These are phyloP conservation scores for Phylloporus rhodoxanthus DNA, from an alignment of 768 basidiomycete species.

Conservation along the genomic window DNA sequence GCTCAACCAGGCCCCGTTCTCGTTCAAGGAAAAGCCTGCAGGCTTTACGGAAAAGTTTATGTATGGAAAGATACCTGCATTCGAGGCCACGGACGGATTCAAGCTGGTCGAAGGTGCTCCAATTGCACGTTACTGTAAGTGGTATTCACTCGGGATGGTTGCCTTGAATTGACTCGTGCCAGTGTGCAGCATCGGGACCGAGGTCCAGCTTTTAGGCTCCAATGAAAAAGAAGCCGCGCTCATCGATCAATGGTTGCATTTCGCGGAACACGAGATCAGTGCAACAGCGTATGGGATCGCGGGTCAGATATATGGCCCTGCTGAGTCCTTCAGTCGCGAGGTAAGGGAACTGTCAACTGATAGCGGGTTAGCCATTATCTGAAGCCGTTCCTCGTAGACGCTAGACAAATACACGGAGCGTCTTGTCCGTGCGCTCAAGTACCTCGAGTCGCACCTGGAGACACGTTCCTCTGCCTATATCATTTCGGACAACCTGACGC, in stretches of 20 bases:
- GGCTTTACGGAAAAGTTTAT: slow-evolving; percentile 12
- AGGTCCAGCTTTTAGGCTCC: slow-evolving; percentile 13
- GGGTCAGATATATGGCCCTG: background rate
- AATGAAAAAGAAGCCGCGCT: slow-evolving; percentile 4
- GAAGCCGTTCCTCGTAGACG: background rate
- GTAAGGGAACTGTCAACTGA: background rate
- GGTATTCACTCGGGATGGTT: background rate
- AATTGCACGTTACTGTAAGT: slow-evolving; percentile 20
- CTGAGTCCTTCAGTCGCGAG: slow-evolving; percentile 7
- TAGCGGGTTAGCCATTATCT: background rate
- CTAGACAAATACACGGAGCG: background rate
- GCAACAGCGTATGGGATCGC: background rate
- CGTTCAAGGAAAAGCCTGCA: slow-evolving; percentile 7
- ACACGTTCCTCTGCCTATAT: background rate
- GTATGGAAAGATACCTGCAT: slow-evolving; percentile 17
- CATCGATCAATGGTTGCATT: slow-evolving; percentile 21
- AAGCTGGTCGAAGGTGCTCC: slow-evolving; percentile 10
- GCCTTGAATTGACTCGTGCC: background rate
- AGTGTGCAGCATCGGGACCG: slow-evolving; percentile 12
- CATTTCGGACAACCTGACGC: slow-evolving; percentile 10
- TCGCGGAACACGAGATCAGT: slow-evolving; percentile 14
- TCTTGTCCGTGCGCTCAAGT: background rate
- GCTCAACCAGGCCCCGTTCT: slow-evolving; percentile 4
- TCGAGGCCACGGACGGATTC: slow-evolving; percentile 16
- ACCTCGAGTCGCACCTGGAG: background rate